Evolutionary conservation across 331 rosid genomes (phyloP), one percentile per base, ranked within the genome.

Genomic region (Quercus lobata): DNA sequence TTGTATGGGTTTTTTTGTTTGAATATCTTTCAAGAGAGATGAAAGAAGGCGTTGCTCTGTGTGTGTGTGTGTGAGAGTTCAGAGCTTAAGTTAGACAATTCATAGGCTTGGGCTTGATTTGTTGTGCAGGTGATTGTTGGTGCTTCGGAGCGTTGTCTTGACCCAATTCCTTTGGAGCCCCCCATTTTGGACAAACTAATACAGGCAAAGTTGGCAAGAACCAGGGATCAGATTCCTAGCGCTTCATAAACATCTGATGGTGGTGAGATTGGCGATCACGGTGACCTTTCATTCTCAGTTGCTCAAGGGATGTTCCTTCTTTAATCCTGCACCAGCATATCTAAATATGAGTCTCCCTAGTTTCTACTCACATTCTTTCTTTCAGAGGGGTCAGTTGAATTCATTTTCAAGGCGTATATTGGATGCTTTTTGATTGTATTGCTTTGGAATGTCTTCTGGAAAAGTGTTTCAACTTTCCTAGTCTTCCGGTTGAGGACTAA

Each of bases 111-210:
- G 15, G 58, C 55, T n/a, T 46, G 35, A 3, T 57, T 72, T 73
- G 61, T 78, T n/a, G 75, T 76, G 79, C 92, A 95, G 99, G 97
- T 90, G 84, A 87, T 95, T 83, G 96, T 95, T 71, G 96, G 94
- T 72, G 90, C 93, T 11, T 90, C 97, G 29, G 97, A 95, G 85
- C 94, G 99, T 70, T 90, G 98, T 83, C 98, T 95, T 7, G 99
- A 95, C 72, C 92, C 98, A 56, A 84, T 85, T 81, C 96, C 96
- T 37, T 79, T 95, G 80, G 98, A 93, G 78, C 92, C 93, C 70
- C 93, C 97, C 76, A 95, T 95, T 74, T 79, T 95, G 81, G 98
- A 93, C 89, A 93, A 85, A 80, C 99, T 93, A 71, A 82, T 88
- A 90, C 96, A 86, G 77, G 87, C 93, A 16, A 95, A 95, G 87